Base-by-base conservation (phyloP, 31 red algal species). In the Porphyra umbilicalis region DNA sequence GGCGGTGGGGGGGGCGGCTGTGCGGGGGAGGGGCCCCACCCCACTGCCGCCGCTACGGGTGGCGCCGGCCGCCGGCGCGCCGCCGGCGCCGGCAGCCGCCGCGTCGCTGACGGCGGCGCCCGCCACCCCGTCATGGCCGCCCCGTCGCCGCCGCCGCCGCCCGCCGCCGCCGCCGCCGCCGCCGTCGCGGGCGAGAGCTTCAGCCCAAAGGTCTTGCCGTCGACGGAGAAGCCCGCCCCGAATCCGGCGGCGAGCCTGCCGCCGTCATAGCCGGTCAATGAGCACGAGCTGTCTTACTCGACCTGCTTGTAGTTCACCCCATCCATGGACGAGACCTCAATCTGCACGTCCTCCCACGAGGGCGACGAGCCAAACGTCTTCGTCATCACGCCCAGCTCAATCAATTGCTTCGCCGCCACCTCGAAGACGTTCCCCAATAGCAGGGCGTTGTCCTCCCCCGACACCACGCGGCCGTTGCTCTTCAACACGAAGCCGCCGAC, bases 151-250 rank as follows among this genome's bases (percentile, higher is more conserved):
- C n/a, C n/a, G n/a, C n/a, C n/a, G n/a, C n/a, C n/a, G n/a, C n/a
- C n/a, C n/a, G n/a, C n/a, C n/a, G n/a, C n/a, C n/a, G n/a, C n/a
- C n/a, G n/a, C n/a, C n/a, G n/a, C n/a, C n/a, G n/a, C n/a, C n/a
- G n/a, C n/a, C n/a, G n/a, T n/a, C n/a, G n/a, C n/a, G n/a, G 68
- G 18, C 31, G 75, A 68, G 20, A 90, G 83, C 33, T n/a, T 36
- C 25, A 90, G 82, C 33, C 46, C 79, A 79, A 90, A 90, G n/a
- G 39, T 34, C n/a, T 33, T 18, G 25, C 57, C 57, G 20, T 71
- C 57, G 25, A 29, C 4, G 11, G 57, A 18, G 30, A 71, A 71
- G 57, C 57, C 57, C 57, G 57, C 57, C 57, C 57, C 57, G 57
- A 18, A 71, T 7, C 57, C 57, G 57, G 25, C 57, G 6, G 57